Evolutionary conservation across 2,329 filamentous ascomycete species (phyloP).

Genomic region (Celoporthe dispersa): DNA sequence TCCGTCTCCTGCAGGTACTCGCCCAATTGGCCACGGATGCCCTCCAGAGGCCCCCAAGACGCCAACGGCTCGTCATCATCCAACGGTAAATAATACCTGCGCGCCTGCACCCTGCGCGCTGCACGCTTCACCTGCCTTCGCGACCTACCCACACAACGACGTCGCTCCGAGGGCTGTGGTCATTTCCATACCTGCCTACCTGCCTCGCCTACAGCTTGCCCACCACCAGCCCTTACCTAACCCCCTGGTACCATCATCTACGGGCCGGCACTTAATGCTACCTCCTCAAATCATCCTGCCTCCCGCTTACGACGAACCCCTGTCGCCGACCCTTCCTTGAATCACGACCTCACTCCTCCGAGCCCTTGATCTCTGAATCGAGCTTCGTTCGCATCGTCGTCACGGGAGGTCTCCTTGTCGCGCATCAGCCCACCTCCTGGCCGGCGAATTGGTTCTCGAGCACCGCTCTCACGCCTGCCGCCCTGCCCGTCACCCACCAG

Average conservation of each 20-base stretch:
- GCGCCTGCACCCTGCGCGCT: conserved; percentile 6
- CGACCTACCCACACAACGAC: neutral
- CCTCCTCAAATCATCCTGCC: conserved; percentile 21
- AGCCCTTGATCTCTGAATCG: conserved; percentile 24
- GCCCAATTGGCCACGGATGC: conserved; percentile 25
- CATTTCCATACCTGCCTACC: conserved; percentile 2
- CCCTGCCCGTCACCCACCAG: conserved; percentile 13
- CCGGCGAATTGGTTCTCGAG: conserved; percentile 23
- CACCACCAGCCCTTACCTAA: neutral
- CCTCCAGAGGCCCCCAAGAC: conserved; percentile 28
- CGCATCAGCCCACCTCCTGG: conserved; percentile 20
- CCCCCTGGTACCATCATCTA: conserved; percentile 11
- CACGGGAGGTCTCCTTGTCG: conserved; percentile 20
- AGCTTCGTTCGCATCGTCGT: conserved; percentile 26
- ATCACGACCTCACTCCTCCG: conserved; percentile 20
- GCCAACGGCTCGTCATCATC: conserved; percentile 28
- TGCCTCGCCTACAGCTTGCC: conserved; percentile 4
- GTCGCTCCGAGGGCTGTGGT: neutral
- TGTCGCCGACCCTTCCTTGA: conserved; percentile 29
- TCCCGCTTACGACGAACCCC: conserved; percentile 24
- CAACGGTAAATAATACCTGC: conserved; percentile 29
- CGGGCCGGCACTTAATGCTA: conserved; percentile 19
- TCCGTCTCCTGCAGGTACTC: conserved; percentile 16
- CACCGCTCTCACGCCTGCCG: conserved; percentile 16
- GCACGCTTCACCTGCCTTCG: conserved; percentile 3